Evolutionary conservation across 2,329 filamentous ascomycete species (phyloP), one percentile per base, ranked within the genome.

Genomic region (Cordyceps tenuipes): DNA sequence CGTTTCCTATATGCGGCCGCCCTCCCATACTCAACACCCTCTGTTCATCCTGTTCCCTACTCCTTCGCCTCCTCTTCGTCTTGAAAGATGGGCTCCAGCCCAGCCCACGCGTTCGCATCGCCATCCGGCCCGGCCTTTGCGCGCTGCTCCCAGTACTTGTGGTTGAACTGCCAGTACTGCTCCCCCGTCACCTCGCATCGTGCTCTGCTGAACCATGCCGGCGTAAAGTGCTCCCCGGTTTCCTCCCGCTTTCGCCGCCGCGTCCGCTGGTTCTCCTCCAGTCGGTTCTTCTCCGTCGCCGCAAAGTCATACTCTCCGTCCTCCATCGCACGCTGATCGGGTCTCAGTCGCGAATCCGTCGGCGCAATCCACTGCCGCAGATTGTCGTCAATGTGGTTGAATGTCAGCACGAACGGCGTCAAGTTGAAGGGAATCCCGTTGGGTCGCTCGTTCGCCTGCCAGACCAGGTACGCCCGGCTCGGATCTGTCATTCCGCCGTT

Each of bases 301-400:
- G 94, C 94, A 62, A 94, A 81, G 68, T 97, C 93, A 70, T 99
- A 99, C 73, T 92, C 85, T n/a, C 93, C 94, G 63, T 97, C 92
- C 72, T 99, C 94, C 94, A 99, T 99, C 2, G 94, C 94, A 12
- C 94, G 83, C 76, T 99, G 94, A 73, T 99, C 94, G 0, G 94
- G 93, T 34, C 94, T 82, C 36, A 96, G 79, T n/a, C 94, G 82
- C 1, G 93, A 96, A 72, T 99, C 94, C 0, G 94, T 99, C 0
- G 94, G 94, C 43, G 94, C 89, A 17, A 99, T 77, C 75, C 88
- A 85, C 5, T 87, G 83, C 56, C 76, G 78, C 19, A 99, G 80
- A n/a, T 83, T 79, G n/a, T 96, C 90, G 58, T 93, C 88, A 54
- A 97, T 81, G 65, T 92, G 90, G 74, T 99, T 99, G 64, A 99